Percentiles rank a stretch among this genome's conserved stretches.
Conservation (phyloP, 2,329 filamentous ascomycete species). For the Paecilomyces dactylethromorphus region DNA sequence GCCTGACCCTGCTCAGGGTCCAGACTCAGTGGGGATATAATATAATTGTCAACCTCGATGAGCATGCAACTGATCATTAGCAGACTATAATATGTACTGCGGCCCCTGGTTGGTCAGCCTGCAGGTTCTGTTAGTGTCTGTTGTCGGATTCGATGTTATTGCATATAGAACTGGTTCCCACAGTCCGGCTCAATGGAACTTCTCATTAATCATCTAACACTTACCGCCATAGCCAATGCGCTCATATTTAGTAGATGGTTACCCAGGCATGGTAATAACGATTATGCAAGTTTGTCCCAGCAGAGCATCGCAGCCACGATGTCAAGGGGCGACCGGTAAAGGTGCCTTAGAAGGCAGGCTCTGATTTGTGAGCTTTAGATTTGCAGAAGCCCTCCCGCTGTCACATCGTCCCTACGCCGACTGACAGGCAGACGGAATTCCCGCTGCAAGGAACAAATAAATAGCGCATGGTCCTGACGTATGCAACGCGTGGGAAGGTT, state of each 20-base stretch:
- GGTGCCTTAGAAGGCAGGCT: neutral
- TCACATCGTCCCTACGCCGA: too few relatives aligned
- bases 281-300: neutral
- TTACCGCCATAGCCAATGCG: neutral
- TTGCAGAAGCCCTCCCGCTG: neutral
- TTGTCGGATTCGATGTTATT: neutral
- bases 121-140: neutral
- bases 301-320: neutral
- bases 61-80: neutral
- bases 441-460: neutral
- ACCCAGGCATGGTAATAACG: too few relatives aligned
- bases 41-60: neutral
- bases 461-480: neutral
- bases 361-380: neutral
- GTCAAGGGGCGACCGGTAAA: neutral
- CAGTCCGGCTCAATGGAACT: neutral
- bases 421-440: neutral
- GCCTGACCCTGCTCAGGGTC: neutral
- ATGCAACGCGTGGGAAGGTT: neutral
- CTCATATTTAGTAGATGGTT: neutral
- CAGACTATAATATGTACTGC: neutral
- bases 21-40: neutral
- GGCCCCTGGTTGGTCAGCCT: neutral
- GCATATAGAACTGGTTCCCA: neutral
- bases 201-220: neutral